Evolutionary conservation across 1,284 basidiomycete species (phyloP), one percentile per base, ranked within the genome.

Genomic region (Acaromyces ingoldii): DNA sequence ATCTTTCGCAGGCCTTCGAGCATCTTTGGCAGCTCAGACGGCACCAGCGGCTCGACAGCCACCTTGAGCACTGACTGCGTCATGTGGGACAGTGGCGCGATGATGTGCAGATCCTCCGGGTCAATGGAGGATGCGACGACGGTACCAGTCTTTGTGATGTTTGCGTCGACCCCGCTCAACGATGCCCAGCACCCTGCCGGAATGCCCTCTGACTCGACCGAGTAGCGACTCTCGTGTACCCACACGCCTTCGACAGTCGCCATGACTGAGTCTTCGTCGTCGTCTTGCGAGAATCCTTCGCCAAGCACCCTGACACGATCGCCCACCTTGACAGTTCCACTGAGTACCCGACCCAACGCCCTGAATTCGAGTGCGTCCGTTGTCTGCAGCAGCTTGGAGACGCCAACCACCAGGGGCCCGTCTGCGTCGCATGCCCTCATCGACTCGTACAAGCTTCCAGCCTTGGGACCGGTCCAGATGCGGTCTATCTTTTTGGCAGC

Each of bases 11-110:
- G 78, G 44, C 95, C 95, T 38, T 93, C 87, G 58, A 99, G 81
- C 92, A 99, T 97, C 77, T 98, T 97, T 11, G 95, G 95, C 49
- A 99, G 80, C 77, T 99, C 95, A 11, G 92, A 93, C 2, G 95
- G 95, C 24, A 89, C 86, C 48, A 98, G 91, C 9, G 95, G 95
- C 78, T 99, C 95, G 49, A 99, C 95, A 22, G 95, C 91, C 62
- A 99, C 86, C 78, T 98, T 98, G 63, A 99, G 83, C n/a, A 98
- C 91, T 0, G 92, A 90, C 75, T 93, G 85, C 1, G 95, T 96
- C 79, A 96, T 87, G 76, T 98, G 93, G 67, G 88, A 88, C 77
- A 98, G 85, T 1, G 95, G 92, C 28, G 84, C 82, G 84, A 97
- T 95, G 74, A 96, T 95, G 78, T 93, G 82, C 9, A 95, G 81